A percentile compares a stretch with the other conserved stretches of the same genome.
Evolutionary conservation across 345 rosid genomes (phyloP).

Genomic region (Eucalyptus shirleyi): DNA sequence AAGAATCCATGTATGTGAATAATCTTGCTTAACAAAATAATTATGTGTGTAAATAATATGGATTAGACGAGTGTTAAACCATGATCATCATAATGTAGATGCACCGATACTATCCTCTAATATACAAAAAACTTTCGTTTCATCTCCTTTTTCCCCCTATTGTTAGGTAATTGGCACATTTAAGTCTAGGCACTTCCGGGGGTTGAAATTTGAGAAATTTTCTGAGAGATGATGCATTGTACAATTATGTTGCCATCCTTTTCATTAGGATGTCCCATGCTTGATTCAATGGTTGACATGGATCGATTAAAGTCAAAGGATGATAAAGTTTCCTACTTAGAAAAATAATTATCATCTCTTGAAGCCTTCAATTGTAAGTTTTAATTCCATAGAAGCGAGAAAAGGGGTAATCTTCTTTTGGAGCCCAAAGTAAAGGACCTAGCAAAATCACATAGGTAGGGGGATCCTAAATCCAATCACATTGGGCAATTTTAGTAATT

Average conservation of each 20-base stretch:
- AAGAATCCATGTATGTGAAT: not conserved
- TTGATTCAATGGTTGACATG: not conserved
- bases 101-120: not conserved
- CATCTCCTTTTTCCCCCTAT: no score
- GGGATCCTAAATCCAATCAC: not conserved
- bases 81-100: not conserved
- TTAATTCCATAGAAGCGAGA: not conserved
- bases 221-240: not conserved
- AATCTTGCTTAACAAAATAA: not conserved
- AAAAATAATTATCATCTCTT: not conserved
- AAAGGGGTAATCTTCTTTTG: not conserved
- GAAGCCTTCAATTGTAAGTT: not conserved
- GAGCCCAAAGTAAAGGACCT: not conserved
- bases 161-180: no score
- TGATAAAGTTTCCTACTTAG: not conserved
- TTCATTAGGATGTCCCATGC: not conserved
- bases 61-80: not conserved
- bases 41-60: not conserved
- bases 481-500: not conserved
- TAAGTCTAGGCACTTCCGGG: not conserved
- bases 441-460: not conserved
- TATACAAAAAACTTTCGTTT: not conserved
- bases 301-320: not conserved
- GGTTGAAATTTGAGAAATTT: not conserved
- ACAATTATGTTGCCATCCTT: not conserved